phyloP scores from a whole-genome alignment of 2,329 filamentous ascomycete genomes.

The Fonsecaea multimorphosa region DNA sequence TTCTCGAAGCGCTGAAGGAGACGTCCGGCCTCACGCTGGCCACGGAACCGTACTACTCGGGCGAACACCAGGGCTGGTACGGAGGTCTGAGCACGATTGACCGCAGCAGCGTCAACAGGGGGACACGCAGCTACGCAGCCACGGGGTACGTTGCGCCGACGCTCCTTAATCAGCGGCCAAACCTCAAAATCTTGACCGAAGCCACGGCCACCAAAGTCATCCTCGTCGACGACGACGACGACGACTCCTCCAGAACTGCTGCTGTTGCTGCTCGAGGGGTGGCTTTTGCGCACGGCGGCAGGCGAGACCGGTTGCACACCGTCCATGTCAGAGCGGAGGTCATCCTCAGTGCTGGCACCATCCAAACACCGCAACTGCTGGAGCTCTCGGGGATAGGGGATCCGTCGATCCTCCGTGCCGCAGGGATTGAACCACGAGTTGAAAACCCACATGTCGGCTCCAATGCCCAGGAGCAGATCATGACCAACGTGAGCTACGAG shows the following conservation, averaged over 20 bases:
- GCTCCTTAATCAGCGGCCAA: conserved; percentile 48
- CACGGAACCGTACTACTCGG: conserved; percentile 25
- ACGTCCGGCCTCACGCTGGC: conserved; percentile 32
- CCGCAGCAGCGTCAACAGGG: conserved; percentile 13
- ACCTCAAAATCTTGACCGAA: conserved; percentile 55
- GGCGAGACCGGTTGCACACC: conserved; percentile 38
- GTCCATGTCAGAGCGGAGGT: conserved; percentile 56
- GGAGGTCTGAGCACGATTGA: conserved; percentile 11
- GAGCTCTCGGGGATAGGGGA: conserved; percentile 67
- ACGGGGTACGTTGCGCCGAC: conserved; percentile 47
- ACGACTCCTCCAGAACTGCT: not conserved
- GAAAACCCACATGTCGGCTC: conserved; percentile 53
- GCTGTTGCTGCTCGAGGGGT: conserved; percentile 56
- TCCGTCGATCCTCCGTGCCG: conserved; percentile 47
- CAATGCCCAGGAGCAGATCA: conserved; percentile 55
- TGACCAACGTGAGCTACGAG: conserved; percentile 34
- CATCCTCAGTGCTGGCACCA: conserved; percentile 64
- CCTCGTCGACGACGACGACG: conserved; percentile 28
- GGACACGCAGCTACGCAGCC: conserved; percentile 49
- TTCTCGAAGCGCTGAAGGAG: conserved; percentile 16
- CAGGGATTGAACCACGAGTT: conserved; percentile 51
- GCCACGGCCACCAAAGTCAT: conserved; percentile 49
- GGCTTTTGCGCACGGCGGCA: conserved; percentile 48
- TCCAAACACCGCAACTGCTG: conserved; percentile 62
- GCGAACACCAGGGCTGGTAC: conserved; percentile 31